These are phyloP conservation scores for Trametes elegans DNA, from an alignment of 768 basidiomycete species.

Conservation along the genomic window DNA sequence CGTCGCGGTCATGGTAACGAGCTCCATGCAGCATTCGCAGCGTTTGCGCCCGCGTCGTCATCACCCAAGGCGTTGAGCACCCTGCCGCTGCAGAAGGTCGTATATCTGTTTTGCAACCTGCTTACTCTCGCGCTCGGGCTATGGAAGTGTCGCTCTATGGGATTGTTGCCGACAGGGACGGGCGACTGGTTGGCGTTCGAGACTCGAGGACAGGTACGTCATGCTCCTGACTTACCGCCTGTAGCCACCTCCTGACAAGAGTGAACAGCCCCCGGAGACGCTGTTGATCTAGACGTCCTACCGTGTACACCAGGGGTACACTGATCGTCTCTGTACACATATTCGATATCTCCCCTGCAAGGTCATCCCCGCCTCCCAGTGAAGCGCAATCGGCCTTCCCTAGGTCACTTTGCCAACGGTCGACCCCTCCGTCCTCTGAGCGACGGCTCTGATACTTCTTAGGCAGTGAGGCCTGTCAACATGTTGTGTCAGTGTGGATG, in stretches of 20 bases:
- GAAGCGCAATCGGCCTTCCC: too few species aligned
- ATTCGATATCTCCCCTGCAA: too few species aligned
- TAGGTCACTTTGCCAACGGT: too few species aligned
- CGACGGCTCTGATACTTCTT: too few species aligned
- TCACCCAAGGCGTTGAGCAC: conserved; percentile 49
- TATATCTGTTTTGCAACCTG: conserved; percentile 70
- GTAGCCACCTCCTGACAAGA: too few species aligned
- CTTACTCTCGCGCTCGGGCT: conserved; percentile 80
- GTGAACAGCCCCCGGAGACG: not conserved
- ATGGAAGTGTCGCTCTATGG: conserved; percentile 94
- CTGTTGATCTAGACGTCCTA: conserved; percentile 1
- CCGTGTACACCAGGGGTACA: too few species aligned
- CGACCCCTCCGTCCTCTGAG: too few species aligned
- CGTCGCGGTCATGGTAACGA: not conserved
- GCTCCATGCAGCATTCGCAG: conserved; percentile 56
- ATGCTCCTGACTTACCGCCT: not conserved
- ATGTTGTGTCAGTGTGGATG: too few species aligned
- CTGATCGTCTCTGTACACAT: too few species aligned
- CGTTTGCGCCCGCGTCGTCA: conserved; percentile 59
- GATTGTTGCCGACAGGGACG: conserved; percentile 83
- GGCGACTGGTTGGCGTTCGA: conserved; percentile 97
- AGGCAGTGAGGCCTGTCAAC: too few species aligned
- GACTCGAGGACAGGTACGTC: conserved; percentile 52
- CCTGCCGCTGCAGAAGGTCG: conserved; percentile 67
- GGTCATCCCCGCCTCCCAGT: too few species aligned